Percentiles rank a stretch among this genome's conserved stretches.
Evolutionary conservation across 352 stramenopile genomes (phyloP).

Genomic region (Pythium phragmitis): DNA sequence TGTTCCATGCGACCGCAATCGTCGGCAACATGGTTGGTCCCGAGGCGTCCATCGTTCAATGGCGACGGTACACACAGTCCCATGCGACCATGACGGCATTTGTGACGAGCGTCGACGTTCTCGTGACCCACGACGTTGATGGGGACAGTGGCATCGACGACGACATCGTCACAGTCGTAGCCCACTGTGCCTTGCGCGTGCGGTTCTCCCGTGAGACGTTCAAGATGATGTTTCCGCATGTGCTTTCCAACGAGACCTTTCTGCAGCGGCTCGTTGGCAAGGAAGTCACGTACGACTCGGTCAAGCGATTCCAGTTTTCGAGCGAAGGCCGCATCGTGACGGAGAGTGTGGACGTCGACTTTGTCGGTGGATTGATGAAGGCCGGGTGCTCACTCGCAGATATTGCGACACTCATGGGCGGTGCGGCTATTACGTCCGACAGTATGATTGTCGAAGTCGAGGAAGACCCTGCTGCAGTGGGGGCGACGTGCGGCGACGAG

Average conservation of each 20-base stretch:
- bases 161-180: conserved; percentile 12
- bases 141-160: background rate
- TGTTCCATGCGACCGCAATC: conserved; percentile 15
- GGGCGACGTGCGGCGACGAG: background rate
- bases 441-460: conserved; percentile 24
- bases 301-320: conserved; percentile 24
- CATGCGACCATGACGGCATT: conserved; percentile 16
- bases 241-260: conserved; percentile 24
- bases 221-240: conserved; percentile 29
- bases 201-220: conserved; percentile 27
- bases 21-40: conserved; percentile 22
- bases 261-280: conserved; percentile 25
- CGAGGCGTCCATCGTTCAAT: conserved; percentile 27
- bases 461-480: background rate
- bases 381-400: conserved; percentile 14
- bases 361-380: conserved; percentile 17
- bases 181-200: conserved; percentile 9
- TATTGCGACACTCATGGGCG: conserved; percentile 18
- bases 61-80: conserved; percentile 25
- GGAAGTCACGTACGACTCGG: conserved; percentile 15
- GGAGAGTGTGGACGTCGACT: conserved; percentile 21
- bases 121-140: background rate
- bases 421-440: conserved; percentile 11
- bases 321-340: conserved; percentile 18
- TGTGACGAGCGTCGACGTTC: conserved; percentile 7